A percentile compares a stretch with the other conserved stretches of the same genome.
Conservation (phyloP, 495 filamentous ascomycete genomes). For the Rhypophila decipiens region DNA sequence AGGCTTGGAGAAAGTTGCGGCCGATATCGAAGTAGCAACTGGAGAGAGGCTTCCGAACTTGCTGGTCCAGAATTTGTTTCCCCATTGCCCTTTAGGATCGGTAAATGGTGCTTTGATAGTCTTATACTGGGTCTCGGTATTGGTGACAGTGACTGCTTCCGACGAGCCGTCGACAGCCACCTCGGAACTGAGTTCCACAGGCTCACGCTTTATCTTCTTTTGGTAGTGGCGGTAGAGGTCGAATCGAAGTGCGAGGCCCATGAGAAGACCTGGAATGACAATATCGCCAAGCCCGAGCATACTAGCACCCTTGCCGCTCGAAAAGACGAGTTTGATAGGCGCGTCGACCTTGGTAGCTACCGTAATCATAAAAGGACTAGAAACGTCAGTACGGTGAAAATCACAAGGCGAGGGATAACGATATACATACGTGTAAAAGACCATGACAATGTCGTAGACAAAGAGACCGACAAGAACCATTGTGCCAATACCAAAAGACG, state of each 20-base stretch:
- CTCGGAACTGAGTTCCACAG: conserved; percentile 27
- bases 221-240: conserved; percentile 82
- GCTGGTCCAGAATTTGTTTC: conserved; percentile 76
- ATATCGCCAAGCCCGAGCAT: conserved; percentile 95
- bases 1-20: conserved; percentile 65
- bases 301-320: conserved; percentile 57
- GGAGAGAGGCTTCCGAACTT: conserved; percentile 21
- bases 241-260: conserved; percentile 80
- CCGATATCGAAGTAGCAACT: conserved; percentile 35
- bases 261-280: conserved; percentile 88
- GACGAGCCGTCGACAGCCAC: conserved; percentile 27
- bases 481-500: conserved; percentile 77
- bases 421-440: conserved; percentile 77
- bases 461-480: conserved; percentile 74
- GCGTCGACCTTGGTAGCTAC: conserved; percentile 87
- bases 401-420: too few relatives aligned
- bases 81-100: conserved; percentile 64
- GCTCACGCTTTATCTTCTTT: conserved; percentile 30
- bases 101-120: conserved; percentile 51
- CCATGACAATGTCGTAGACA: conserved; percentile 93
- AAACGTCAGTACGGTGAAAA: too few relatives aligned
- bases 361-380: conserved; percentile 87
- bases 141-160: conserved; percentile 20
- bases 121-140: conserved; percentile 23
- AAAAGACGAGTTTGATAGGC: conserved; percentile 89